Conservation (phyloP, 1,284 basidiomycete species). For the Cryptococcus depauperatus region DNA sequence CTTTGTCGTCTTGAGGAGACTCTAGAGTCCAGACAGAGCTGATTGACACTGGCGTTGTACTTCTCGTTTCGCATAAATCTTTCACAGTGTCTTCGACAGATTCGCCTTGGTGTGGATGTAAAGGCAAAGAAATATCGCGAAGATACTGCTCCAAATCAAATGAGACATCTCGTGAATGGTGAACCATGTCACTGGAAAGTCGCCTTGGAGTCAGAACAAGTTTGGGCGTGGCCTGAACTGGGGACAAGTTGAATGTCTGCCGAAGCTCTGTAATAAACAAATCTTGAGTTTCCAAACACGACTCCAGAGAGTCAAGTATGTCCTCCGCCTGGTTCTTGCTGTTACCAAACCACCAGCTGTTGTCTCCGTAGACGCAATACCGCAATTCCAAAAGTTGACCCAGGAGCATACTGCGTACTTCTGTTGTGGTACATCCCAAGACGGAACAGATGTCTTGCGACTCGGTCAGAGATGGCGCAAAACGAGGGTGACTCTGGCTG, state of each 20-base stretch:
- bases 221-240: not conserved
- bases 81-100: too few relatives aligned
- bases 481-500: not conserved
- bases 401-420: constrained; percentile 11
- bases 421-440: constrained; percentile 6
- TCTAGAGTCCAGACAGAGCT: not conserved
- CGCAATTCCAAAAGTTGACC: constrained; percentile 23
- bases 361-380: constrained; percentile 19
- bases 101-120: too few relatives aligned
- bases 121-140: constrained; percentile 15
- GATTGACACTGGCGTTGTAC: not conserved
- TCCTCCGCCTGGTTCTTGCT: constrained; percentile 20
- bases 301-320: constrained; percentile 14
- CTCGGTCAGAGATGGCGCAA: too few relatives aligned
- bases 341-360: constrained; percentile 30
- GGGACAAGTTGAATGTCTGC: too few relatives aligned
- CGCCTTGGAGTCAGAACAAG: not conserved
- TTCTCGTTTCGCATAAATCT: too few relatives aligned
- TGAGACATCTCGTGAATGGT: constrained; percentile 5
- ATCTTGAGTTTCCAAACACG: too few relatives aligned
- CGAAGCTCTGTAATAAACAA: too few relatives aligned
- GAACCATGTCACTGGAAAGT: not conserved
- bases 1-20: not conserved
- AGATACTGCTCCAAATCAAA: constrained; percentile 36
- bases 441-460: constrained; percentile 8